Base-by-base conservation (phyloP, 371 early-diverging fungal species). In the Conidiobolus incongruus region DNA sequence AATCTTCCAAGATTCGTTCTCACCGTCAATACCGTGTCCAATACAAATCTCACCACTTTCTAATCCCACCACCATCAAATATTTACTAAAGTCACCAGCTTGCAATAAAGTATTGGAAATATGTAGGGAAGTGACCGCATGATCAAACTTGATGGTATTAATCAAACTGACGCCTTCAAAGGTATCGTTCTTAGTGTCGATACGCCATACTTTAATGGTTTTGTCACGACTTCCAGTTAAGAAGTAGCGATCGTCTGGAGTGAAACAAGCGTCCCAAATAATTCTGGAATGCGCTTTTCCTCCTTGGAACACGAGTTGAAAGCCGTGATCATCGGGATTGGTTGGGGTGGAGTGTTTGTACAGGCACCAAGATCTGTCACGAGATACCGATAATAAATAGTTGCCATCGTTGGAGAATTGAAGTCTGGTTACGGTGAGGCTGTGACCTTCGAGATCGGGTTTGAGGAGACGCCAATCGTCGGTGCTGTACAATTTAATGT, bases 151-250 rank as follows among this genome's bases (percentile, higher is more conserved):
- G 35, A 87, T 50, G 0, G 72, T 75, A 21, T 63, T 53, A 35
- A 70, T 52, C 29, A 58, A 63, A 31, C 40, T 30, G 13, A 19
- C 39, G 23, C 22, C 45, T 37, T 34, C 12, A 35, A 33, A 17
- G 5, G 15, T 33, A 1, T 40, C 28, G 17, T 51, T 53, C 7
- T 48, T 13, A 19, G 22, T 36, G 20, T 30, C 22, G 7, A 33
- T 49, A 32, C 12, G 11, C 19, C 29, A 37, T 11, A 23, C 37
- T 22, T 35, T 48, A n/a, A 72, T 70, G 2, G 81, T 73, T 53
- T 88, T 89, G 54, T 96, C 97, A 38, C 97, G 69, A 10, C 88
- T 87, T 11, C 68, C 92, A 0, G 97, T 93, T 10, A 69, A 87
- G 64, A 96, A 91, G 34, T 75, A 58, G 2, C 38, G 38, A 29